Evolutionary conservation across 2,329 filamentous ascomycete species (phyloP).

Genomic region (Botrytis byssoidea): DNA sequence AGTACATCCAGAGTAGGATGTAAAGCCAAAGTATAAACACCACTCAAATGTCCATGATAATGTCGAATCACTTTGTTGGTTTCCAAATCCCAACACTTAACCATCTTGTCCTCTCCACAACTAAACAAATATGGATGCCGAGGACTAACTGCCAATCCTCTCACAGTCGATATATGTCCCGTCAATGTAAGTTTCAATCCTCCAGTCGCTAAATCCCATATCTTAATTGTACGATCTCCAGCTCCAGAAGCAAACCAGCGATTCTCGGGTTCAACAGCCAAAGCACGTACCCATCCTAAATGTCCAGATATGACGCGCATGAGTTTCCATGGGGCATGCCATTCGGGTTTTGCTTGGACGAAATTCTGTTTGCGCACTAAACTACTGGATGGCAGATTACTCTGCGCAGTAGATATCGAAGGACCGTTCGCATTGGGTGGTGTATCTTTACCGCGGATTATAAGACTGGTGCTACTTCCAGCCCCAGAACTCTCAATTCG

Average conservation of each 20-base stretch:
- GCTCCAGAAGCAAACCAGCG: constrained; percentile 97
- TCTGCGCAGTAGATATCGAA: constrained; percentile 43
- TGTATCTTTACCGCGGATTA: constrained; percentile 48
- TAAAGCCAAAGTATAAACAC: constrained; percentile 89
- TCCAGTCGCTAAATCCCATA: constrained; percentile 93
- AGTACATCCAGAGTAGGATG: constrained; percentile 94
- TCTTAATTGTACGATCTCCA: constrained; percentile 95
- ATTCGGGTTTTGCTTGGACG: constrained; percentile 76
- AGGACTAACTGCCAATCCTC: constrained; percentile 87
- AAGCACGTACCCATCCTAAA: constrained; percentile 85
- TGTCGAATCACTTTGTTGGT: constrained; percentile 99
- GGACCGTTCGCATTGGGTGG: constrained; percentile 57
- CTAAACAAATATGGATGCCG: constrained; percentile 96
- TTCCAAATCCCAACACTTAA: constrained; percentile 99
- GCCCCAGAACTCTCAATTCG: constrained; percentile 34
- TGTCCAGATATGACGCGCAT: constrained; percentile 97
- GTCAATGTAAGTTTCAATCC: constrained; percentile 82
- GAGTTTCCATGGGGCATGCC: constrained; percentile 98
- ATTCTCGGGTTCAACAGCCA: constrained; percentile 93
- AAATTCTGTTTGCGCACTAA: constrained; percentile 60
- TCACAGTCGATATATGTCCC: constrained; percentile 90
- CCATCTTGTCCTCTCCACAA: constrained; percentile 99
- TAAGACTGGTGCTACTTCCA: constrained; percentile 54
- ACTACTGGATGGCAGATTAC: constrained; percentile 50
- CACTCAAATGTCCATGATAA: constrained; percentile 95